A percentile compares a stretch with the other conserved stretches of the same genome.
These are phyloP conservation scores for Hypoxylon cercidicola DNA, from an alignment of 495 filamentous ascomycete genomes.

Conservation along the genomic window DNA sequence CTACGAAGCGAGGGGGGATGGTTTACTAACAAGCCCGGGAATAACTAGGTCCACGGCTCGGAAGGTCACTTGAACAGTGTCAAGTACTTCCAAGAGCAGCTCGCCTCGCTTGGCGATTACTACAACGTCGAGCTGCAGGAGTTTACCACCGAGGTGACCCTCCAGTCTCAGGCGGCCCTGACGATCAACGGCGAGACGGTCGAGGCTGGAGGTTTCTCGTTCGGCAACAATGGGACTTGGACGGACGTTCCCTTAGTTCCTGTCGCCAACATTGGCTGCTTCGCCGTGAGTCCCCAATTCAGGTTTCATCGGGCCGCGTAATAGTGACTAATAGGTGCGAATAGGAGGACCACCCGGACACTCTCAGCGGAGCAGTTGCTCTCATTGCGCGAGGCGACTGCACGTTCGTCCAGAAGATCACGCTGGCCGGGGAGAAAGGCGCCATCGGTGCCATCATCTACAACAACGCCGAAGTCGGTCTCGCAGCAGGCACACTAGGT, in stretches of 20 bases:
- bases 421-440: constrained; percentile 66
- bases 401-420: constrained; percentile 68
- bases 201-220: constrained; percentile 47
- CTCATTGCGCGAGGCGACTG: constrained; percentile 72
- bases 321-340: constrained; percentile 10
- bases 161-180: constrained; percentile 48
- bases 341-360: constrained; percentile 65
- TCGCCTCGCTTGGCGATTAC: constrained; percentile 60
- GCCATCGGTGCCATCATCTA: constrained; percentile 71
- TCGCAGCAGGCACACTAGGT: constrained; percentile 66
- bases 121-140: constrained; percentile 70
- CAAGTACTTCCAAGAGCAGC: constrained; percentile 66
- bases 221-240: constrained; percentile 58
- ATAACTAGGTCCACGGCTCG: constrained; percentile 68
- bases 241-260: constrained; percentile 54
- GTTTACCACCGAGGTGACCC: constrained; percentile 56
- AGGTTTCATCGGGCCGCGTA: not conserved
- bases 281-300: constrained; percentile 39
- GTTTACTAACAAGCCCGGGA: constrained; percentile 22
- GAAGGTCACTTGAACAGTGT: constrained; percentile 71
- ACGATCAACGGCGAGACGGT: constrained; percentile 44
- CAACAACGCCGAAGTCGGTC: constrained; percentile 67
- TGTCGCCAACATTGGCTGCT: constrained; percentile 68
- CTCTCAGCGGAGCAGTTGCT: constrained; percentile 66
- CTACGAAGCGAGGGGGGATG: not conserved